Base-by-base conservation (phyloP, 2,329 filamentous ascomycete species). In the Didymella glomerata region DNA sequence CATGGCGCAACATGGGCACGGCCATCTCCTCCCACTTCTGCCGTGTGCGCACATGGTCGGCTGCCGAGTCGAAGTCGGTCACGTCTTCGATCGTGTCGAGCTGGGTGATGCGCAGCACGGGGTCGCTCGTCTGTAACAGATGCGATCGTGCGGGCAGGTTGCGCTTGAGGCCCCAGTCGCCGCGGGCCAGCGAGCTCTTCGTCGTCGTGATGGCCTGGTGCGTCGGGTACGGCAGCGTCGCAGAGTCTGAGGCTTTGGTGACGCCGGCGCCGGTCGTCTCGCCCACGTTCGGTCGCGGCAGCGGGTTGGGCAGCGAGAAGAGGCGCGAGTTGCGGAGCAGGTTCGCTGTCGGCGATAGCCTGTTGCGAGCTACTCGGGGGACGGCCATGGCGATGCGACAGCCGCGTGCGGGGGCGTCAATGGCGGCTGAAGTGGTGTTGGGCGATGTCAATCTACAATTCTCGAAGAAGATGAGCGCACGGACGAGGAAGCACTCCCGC, bases 121-220 rank as follows among this genome's bases (percentile, higher is more conserved):
- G 91, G n/a, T 88, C 88, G 44, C 78, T 81, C 7, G 87, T 88
- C 53, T 86, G 86, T 20, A 87, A 86, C 5, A 92, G 93, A 9
- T 58, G 66, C 3, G 90, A 88, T 75, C 89, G 89, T 9, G 89
- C 79, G 1, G 94, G 94, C 6, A 98, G 82, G 1, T 92, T 84
- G 54, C 94, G 84, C 81, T 98, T 98, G 69, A 97, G 81, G 14
- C 94, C 94, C 93, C 94, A 98, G 73, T 98, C 94, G 34, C 94
- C 94, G 71, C 86, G 86, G 40, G 83, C 81, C 24, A 92, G 84
- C 8, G 93, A 93, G 18, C 87, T 84, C 44, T 84, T 80, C 6
- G 92, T 89, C 0, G 92, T 93, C 14, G 89, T 88, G 73, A 98
- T 90, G 62, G 93, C 86, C 74, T 95, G 91, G 75, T 90, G 86